A percentile compares a stretch with the other conserved stretches of the same genome.
Evolutionary conservation across 2,329 filamentous ascomycete genomes (phyloP).

Genomic region (Passalora sequoiae): DNA sequence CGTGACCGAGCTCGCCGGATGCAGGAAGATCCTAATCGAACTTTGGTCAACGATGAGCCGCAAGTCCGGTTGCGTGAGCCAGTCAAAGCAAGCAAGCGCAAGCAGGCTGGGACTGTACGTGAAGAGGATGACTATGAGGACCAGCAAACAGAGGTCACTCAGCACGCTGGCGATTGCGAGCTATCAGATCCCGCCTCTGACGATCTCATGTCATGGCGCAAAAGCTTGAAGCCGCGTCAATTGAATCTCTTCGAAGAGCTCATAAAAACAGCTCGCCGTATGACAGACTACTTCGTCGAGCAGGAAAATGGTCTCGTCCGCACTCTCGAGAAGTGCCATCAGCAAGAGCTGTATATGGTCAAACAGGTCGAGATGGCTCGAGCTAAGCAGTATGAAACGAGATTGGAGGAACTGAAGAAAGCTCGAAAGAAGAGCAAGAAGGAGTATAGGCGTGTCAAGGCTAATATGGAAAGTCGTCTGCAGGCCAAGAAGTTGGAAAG

Average conservation of each 20-base stretch:
- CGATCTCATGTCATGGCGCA: conserved; percentile 37
- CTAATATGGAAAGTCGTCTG: not conserved
- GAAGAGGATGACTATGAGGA: conserved; percentile 6
- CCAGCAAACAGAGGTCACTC: not conserved
- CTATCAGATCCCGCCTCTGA: conserved; percentile 15
- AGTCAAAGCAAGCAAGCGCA: too few relatives aligned
- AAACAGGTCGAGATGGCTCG: conserved; percentile 40
- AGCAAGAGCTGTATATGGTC: conserved; percentile 40
- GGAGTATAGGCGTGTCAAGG: not conserved
- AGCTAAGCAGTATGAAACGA: conserved; percentile 33
- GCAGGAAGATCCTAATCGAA: too few relatives aligned
- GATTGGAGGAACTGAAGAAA: conserved; percentile 23
- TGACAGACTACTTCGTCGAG: conserved; percentile 44
- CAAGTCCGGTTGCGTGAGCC: too few relatives aligned
- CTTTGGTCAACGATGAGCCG: too few relatives aligned
- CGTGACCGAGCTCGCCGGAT: too few relatives aligned
- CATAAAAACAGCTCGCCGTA: conserved; percentile 37
- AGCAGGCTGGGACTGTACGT: too few relatives aligned
- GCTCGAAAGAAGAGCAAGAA: conserved; percentile 21
- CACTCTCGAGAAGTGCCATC: conserved; percentile 42
- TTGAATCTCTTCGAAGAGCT: conserved; percentile 37
- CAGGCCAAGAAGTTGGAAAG: conserved; percentile 1
- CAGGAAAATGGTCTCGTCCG: conserved; percentile 42
- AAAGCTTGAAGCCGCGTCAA: conserved; percentile 38
- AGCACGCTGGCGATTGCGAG: not conserved